Evolutionary conservation across 371 early-diverging fungal genomes (phyloP).

Genomic region (Syncephalastrum sp.): DNA sequence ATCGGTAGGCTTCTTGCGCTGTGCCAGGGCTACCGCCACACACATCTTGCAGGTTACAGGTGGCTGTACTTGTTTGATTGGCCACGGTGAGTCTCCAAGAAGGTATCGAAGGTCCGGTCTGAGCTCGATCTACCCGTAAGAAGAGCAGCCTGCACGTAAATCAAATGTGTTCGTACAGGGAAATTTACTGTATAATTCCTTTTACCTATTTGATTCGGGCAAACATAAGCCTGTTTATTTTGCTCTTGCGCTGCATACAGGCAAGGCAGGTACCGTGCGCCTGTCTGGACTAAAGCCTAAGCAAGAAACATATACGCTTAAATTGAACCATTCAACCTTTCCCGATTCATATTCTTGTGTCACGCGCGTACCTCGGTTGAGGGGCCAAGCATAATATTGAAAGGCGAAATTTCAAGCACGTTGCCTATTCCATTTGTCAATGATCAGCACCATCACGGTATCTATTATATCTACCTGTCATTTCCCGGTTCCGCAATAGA

Average conservation of each 20-base stretch:
- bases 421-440: conserved; percentile 3
- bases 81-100: neutral
- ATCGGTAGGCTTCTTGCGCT: conserved; percentile 75
- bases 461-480: neutral
- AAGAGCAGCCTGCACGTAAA: neutral
- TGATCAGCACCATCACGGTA: neutral
- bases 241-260: conserved; percentile 35
- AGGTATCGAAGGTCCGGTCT: neutral
- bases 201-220: conserved; percentile 8
- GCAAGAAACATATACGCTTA: no score
- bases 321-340: no score
- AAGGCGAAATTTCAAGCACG: conserved; percentile 40
- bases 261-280: conserved; percentile 61
- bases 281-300: conserved; percentile 44
- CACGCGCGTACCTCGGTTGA: conserved; percentile 13
- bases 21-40: conserved; percentile 51
- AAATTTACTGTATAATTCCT: conserved; percentile 1
- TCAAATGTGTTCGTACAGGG: neutral
- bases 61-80: neutral
- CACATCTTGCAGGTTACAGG: conserved; percentile 41
- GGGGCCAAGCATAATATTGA: conserved; percentile 61
- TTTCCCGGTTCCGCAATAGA: conserved; percentile 3
- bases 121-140: neutral
- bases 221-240: conserved; percentile 11
- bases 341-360: no score